Conservation (phyloP, 2,329 filamentous ascomycete genomes). For the Orbilia ellipsospora region DNA sequence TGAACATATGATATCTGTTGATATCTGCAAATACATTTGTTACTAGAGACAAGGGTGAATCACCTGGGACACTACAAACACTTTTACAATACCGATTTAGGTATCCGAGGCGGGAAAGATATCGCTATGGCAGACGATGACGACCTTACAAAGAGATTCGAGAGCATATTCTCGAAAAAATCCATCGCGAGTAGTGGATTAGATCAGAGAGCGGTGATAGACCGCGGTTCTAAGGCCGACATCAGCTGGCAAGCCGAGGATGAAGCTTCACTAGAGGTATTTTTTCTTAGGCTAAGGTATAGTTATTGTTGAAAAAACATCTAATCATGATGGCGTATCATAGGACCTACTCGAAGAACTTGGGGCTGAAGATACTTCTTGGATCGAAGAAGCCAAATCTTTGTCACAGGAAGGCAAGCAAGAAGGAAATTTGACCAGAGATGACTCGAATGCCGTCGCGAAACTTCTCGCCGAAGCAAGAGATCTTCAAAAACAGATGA, state of each 20-base stretch:
- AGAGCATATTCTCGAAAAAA: slow-evolving; percentile 51
- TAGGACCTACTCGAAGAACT: slow-evolving; percentile 47
- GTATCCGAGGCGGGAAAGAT: too few relatives aligned
- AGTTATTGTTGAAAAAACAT: neutral
- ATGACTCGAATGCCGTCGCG: slow-evolving; percentile 32
- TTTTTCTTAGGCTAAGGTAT: neutral
- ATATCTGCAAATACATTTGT: neutral
- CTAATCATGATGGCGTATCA: neutral
- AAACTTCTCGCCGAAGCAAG: slow-evolving; percentile 48
- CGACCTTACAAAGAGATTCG: slow-evolving; percentile 48
- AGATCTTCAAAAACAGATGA: slow-evolving; percentile 25
- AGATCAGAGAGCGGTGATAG: slow-evolving; percentile 19
- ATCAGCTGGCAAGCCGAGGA: slow-evolving; percentile 34
- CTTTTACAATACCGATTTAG: too few relatives aligned
- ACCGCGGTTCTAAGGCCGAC: slow-evolving; percentile 1
- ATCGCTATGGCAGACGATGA: slow-evolving; percentile 29
- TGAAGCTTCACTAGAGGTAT: slow-evolving; percentile 47
- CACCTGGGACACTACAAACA: too few relatives aligned
- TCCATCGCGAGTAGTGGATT: slow-evolving; percentile 34
- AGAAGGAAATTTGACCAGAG: slow-evolving; percentile 24
- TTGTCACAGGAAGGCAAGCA: slow-evolving; percentile 43
- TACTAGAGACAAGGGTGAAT: neutral
- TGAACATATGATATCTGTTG: too few relatives aligned
- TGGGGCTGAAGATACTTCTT: slow-evolving; percentile 47
- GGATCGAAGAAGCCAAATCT: slow-evolving; percentile 48